Evolutionary conservation across 768 basidiomycete genomes (phyloP), one percentile per base, ranked within the genome.

Genomic region (Boletus rex-veris): DNA sequence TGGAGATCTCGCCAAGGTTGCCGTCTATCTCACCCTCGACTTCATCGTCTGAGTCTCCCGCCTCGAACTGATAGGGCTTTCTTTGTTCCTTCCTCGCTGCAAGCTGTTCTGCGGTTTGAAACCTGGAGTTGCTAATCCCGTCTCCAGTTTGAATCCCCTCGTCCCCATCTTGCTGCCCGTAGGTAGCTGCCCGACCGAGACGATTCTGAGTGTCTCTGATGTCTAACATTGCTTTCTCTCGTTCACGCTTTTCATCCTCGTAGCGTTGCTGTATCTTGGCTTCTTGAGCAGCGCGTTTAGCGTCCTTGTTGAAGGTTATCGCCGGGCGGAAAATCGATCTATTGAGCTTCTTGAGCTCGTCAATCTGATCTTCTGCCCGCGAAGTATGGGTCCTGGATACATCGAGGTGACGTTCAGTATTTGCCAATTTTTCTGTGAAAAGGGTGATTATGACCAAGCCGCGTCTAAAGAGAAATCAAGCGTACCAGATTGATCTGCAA

Each of bases 331-430:
- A 98, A 68, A 99, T 98, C 37, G 92, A 94, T 33, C 85, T 82
- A 71, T 98, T 98, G 52, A 99, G 83, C 67, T 94, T 81, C 72
- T 93, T 95, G 51, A 99, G 83, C 71, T 98, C 95, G 57, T 85
- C 86, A 5, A 94, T 92, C 70, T 84, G 91, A 74, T 99, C 96
- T 53, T 87, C 87, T n/a, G 96, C 95, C 4, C 90, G 85, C 41
- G 77, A 74, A 31, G 90, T 87, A 71, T 95, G 86, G 14, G 88
- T 88, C 71, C 91, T 98, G 47, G 95, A 80, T 48, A 93, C 83
- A 68, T 98, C 96, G 50, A 98, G 81, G 72, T 98, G 91, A 53
- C 92, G 87, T 70, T 98, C 94, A 28, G 96, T 97, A 68, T 92
- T 92, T 26, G 92, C 95, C 59, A 99, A 73, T 73, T 86, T 88